These are phyloP conservation scores for Epicoccum sorghinum DNA, from an alignment of 2,329 filamentous ascomycete species.

Conservation along the genomic window DNA sequence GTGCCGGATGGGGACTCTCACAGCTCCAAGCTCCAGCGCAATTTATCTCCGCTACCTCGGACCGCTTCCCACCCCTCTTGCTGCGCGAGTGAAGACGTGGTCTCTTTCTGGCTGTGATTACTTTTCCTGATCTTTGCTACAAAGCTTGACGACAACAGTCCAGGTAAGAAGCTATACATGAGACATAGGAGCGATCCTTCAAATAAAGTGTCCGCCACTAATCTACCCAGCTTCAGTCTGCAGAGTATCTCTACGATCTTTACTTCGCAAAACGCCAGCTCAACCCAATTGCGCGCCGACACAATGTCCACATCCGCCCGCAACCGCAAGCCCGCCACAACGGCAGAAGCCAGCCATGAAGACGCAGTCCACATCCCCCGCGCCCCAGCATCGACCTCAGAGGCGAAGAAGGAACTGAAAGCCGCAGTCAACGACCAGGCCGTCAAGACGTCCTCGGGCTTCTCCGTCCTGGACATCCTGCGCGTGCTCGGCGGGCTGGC, in stretches of 20 bases:
- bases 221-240: not conserved
- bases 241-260: too few species aligned
- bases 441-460: conserved; percentile 23
- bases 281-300: not conserved
- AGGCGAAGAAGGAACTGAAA: conserved; percentile 36
- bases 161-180: not conserved
- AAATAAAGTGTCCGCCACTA: not conserved
- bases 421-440: conserved; percentile 33
- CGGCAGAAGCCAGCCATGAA: conserved; percentile 9
- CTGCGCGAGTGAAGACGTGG: conserved; percentile 7
- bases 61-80: conserved; percentile 11
- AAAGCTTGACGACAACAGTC: not conserved
- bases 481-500: conserved; percentile 72
- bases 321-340: conserved; percentile 27
- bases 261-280: not conserved
- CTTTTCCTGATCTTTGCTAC: not conserved
- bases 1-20: conserved; percentile 10
- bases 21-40: conserved; percentile 13
- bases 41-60: conserved; percentile 21
- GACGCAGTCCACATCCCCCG: conserved; percentile 1
- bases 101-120: not conserved
- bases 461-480: conserved; percentile 65
- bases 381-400: conserved; percentile 20
- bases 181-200: not conserved
- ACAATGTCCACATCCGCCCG: conserved; percentile 32